Evolutionary conservation across 225 moss, liverwort and hornwort species (phyloP), one percentile per base, ranked within the genome.

Genomic region (Physcomitrium patens): DNA sequence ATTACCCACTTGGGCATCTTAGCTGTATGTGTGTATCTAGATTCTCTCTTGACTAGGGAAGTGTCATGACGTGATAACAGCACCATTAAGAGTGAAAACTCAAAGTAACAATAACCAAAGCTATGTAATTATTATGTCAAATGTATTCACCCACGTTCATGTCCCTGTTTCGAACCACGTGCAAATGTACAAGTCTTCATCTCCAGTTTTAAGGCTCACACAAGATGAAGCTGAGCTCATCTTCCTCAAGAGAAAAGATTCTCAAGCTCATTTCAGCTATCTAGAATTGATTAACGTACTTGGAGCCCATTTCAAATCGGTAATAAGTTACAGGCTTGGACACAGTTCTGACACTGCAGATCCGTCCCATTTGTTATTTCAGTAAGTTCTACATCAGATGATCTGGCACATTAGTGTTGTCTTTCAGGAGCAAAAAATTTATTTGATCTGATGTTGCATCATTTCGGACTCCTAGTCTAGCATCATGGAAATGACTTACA

Each of bases 401-500:
- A 42, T 71, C 62, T 68, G 67, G 61, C 61, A 67, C 60, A 42
- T 72, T 66, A 46, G 55, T 63, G 41, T 63, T 23, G 46, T 23
- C 45, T 56, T 7, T 55, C 45, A 37, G 2, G 12, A 71, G 60
- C 27, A 41, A 55, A 43, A 5, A 26, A 56, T 37, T 76, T 81
- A 81, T 77, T 80, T 51, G 60, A 61, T 52, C 56, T 88, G 88
- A 73, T 92, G 90, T 92, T 90, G 83, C 90, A 84, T 88, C 90
- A 90, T 90, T 92, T 92, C 71, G 82, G 82, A 90, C 84, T 83
- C 82, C 73, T 60, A 80, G 78, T 72, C 79, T 75, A 80, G 74
- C 77, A 67, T 80, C 45, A 82, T 84, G 87, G 81, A 90, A 92
- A 92, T 90, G 92, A 90, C 70, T 85, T 63, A 81, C 84, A 90